Base-by-base conservation (phyloP, 805 yeast genomes). In the Metschnikowia continentalis region DNA sequence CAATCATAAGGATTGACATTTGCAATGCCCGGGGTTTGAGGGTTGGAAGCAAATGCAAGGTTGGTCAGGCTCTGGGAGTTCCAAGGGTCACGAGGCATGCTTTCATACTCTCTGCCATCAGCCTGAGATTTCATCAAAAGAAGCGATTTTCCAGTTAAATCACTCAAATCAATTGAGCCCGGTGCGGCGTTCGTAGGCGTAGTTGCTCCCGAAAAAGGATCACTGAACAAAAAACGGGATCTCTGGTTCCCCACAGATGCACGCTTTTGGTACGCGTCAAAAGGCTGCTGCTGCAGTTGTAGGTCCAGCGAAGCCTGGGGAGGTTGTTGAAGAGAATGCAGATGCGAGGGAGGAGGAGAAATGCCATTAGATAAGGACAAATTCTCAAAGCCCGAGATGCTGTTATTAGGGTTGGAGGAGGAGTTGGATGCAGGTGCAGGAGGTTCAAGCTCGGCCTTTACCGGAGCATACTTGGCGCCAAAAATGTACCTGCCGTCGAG, bases 211-310 rank as follows among this genome's bases (percentile, higher is more conserved):
- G 63, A 52, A 51, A 73, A 73, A 8, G 89, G 88, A 61, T 84
- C 90, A 56, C 84, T 78, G 62, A 85, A 85, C 36, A 85, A 72
- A 60, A 85, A 84, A 57, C 89, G 74, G n/a, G 88, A 82, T 57
- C 88, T 70, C 61, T 81, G 85, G 50, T 75, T 71, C 35, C 81
- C 81, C 44, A 80, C 64, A 15, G 83, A 75, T 46, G 82, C 81
- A 59, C 86, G 73, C 61, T 80, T 79, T 51, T 66, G 73, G 52
- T 64, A 66, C 32, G 62, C 60, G 32, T 73, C 72, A 52, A 60
- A 60, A 5, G 52, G 43, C 35, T 33, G 49, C 47, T 15, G 52
- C 46, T 17, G 54, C n/a, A 14, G 42, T 33, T 14, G 47, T 35
- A 44, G 37, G 3, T 35, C 39, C 46, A 46, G 36, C 6, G 43